Percentiles rank a stretch among this genome's conserved stretches.
phyloP scores from a whole-genome alignment of 371 early-diverging fungal species.

The Sporodiniella umbellata region DNA sequence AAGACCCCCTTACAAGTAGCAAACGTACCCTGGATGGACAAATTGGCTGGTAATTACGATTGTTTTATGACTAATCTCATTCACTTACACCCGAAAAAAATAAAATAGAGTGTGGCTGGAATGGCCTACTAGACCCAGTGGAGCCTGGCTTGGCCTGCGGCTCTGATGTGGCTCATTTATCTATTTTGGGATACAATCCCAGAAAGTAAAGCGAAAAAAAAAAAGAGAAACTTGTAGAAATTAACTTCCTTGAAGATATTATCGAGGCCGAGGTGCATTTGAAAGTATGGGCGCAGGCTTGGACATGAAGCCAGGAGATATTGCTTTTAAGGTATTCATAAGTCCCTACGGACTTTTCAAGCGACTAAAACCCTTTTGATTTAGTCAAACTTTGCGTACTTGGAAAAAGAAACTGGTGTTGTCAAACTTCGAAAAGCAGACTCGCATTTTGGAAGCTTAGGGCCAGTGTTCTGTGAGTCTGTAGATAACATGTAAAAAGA shows the following conservation, averaged over 20 bases:
- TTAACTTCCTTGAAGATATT: slow-evolving; percentile 23
- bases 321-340: slow-evolving; percentile 49
- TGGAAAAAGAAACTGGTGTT: slow-evolving; percentile 35
- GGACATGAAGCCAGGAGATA: slow-evolving; percentile 52
- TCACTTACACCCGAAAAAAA: background rate
- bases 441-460: slow-evolving; percentile 46
- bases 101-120: slow-evolving; percentile 31
- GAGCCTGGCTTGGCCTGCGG: slow-evolving; percentile 58
- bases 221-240: background rate
- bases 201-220: slow-evolving; percentile 17
- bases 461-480: slow-evolving; percentile 39
- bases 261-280: slow-evolving; percentile 55
- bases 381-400: slow-evolving; percentile 51
- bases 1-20: slow-evolving; percentile 48
- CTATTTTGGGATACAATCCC: slow-evolving; percentile 29
- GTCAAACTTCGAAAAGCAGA: slow-evolving; percentile 49
- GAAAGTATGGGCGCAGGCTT: slow-evolving; percentile 57
- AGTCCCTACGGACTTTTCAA: background rate
- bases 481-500: slow-evolving; percentile 42
- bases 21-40: slow-evolving; percentile 37
- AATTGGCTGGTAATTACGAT: slow-evolving; percentile 30
- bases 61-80: background rate
- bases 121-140: slow-evolving; percentile 52
- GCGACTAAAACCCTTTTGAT: background rate
- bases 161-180: slow-evolving; percentile 52